Percentiles rank a stretch among this genome's conserved stretches.
These are phyloP conservation scores for Odonthalia washingtoniensis DNA, from an alignment of 31 red algal species.

Conservation along the genomic window DNA sequence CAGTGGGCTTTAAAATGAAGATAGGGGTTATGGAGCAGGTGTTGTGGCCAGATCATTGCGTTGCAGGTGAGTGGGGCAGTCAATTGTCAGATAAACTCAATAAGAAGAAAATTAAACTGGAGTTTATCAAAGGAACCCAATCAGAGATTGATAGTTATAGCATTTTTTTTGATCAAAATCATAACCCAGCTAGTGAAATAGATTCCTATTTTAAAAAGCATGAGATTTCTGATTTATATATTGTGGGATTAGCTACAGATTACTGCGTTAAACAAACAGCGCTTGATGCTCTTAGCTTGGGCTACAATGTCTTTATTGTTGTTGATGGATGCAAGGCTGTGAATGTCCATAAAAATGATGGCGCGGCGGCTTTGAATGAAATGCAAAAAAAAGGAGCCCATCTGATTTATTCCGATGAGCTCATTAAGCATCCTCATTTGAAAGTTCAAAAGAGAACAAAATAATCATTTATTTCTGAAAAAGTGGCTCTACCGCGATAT, in stretches of 20 bases:
- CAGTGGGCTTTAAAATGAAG: slow-evolving; percentile 26
- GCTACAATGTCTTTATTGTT: not conserved
- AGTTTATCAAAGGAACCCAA: slow-evolving; percentile 3
- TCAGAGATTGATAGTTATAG: slow-evolving; percentile 17
- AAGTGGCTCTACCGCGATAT: too few relatives aligned
- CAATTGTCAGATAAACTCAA: slow-evolving; percentile 6
- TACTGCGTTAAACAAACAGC: slow-evolving; percentile 16
- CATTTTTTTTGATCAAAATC: slow-evolving; percentile 5
- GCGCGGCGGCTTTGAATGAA: slow-evolving; percentile 2
- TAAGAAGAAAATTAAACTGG: not conserved
- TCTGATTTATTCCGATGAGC: slow-evolving; percentile 8
- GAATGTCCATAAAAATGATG: slow-evolving; percentile 14
- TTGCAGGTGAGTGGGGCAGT: slow-evolving; percentile 52
- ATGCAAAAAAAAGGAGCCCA: slow-evolving; percentile 2
- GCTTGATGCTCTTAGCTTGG: not conserved
- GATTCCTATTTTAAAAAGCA: not conserved
- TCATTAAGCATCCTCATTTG: too few relatives aligned
- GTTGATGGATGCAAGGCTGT: not conserved
- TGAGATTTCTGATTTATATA: not conserved
- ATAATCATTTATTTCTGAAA: too few relatives aligned
- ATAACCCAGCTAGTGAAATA: not conserved
- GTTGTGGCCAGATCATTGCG: slow-evolving; percentile 91
- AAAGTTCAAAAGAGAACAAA: too few relatives aligned
- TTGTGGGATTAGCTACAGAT: slow-evolving; percentile 11
- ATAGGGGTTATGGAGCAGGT: slow-evolving; percentile 41